phyloP scores from a whole-genome alignment of 305 asterid species.

The Euphrasia arctica region DNA sequence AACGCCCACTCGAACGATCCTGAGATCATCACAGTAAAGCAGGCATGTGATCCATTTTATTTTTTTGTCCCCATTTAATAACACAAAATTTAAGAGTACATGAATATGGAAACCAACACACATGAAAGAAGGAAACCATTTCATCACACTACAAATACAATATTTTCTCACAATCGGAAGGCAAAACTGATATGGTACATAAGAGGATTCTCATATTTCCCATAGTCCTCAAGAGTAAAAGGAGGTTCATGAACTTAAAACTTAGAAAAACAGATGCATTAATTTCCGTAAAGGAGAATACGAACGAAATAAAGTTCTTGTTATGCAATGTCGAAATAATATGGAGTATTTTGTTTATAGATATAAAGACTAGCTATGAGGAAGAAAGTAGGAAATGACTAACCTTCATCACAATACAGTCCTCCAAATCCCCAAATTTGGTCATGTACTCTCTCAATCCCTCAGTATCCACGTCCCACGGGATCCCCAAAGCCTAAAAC shows the following conservation, averaged over 20 bases:
- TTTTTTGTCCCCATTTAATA: neutral
- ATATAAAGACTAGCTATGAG: no score
- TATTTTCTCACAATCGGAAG: neutral
- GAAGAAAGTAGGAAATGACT: no score
- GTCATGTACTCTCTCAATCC: no score
- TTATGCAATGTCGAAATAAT: no score
- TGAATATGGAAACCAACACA: constrained; percentile 6
- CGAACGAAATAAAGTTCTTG: no score
- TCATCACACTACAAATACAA: constrained; percentile 8
- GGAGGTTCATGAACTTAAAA: constrained; percentile 12
- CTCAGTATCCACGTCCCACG: constrained; percentile 54
- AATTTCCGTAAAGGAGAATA: no score
- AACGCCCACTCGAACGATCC: constrained; percentile 94
- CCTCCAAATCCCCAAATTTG: no score
- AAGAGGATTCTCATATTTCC: constrained; percentile 13
- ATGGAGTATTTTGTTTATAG: no score
- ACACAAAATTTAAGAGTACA: no score
- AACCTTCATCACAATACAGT: no score
- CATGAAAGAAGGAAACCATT: neutral
- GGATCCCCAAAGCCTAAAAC: constrained; percentile 89
- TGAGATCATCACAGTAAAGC: constrained; percentile 35
- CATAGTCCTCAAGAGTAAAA: constrained; percentile 5
- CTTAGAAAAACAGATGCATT: neutral
- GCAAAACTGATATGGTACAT: neutral
- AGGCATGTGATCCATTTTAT: constrained; percentile 15